phyloP scores from a whole-genome alignment of 148 eudicot species.

The Nepenthes mirabilis region DNA sequence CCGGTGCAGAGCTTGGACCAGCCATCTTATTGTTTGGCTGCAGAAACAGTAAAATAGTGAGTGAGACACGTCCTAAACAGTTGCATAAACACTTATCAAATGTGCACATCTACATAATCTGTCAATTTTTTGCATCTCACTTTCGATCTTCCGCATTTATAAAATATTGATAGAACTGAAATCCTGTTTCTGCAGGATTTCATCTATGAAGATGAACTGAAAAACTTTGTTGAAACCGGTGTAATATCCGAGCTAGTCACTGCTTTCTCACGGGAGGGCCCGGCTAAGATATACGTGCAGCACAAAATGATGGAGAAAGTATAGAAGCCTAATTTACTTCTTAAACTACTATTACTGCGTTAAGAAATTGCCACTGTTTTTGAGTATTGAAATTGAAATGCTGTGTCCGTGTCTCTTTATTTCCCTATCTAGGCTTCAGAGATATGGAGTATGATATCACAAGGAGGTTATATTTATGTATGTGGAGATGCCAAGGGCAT shows the following conservation, averaged over 20 bases:
- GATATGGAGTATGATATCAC: slow-evolving; percentile 58
- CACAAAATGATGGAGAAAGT: slow-evolving; percentile 89
- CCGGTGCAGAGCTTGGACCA: slow-evolving; percentile 74
- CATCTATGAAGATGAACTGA: slow-evolving; percentile 76
- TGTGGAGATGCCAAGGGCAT: slow-evolving; percentile 99
- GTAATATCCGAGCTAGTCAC: slow-evolving; percentile 70
- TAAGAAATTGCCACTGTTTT: neutral
- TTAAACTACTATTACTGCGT: too few relatives aligned
- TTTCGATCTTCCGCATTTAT: neutral
- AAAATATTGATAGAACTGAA: neutral
- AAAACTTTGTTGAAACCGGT: slow-evolving; percentile 54
- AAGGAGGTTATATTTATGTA: slow-evolving; percentile 77
- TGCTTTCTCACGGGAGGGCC: slow-evolving; percentile 95
- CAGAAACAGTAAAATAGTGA: slow-evolving; percentile 71
- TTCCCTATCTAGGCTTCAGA: slow-evolving; percentile 24
- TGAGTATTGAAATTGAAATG: neutral
- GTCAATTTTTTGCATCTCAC: neutral
- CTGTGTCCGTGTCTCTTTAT: neutral
- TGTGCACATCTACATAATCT: neutral
- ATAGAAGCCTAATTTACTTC: slow-evolving; percentile 1
- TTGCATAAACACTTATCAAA: neutral
- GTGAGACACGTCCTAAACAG: neutral
- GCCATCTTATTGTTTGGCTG: slow-evolving; percentile 78
- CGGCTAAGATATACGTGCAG: slow-evolving; percentile 83
- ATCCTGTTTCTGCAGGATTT: slow-evolving; percentile 39